Evolutionary conservation across 306 rosid species (phyloP).

Genomic region (Nissolia schottii): DNA sequence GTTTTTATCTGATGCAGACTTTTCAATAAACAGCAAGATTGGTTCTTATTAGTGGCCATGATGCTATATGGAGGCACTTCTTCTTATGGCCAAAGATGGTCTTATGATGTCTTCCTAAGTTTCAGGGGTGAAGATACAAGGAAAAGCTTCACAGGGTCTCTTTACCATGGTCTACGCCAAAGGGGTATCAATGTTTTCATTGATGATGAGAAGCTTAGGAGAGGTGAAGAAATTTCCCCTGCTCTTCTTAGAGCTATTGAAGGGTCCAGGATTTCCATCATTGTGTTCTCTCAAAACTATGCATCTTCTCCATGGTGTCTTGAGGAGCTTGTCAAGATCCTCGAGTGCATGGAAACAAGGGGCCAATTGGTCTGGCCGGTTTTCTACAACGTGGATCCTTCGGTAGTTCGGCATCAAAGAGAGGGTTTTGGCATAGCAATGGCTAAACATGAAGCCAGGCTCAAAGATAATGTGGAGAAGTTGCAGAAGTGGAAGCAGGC

Average conservation of each 20-base stretch:
- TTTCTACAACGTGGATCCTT: conserved; percentile 44
- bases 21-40: not conserved
- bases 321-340: conserved; percentile 39
- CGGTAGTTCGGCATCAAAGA: conserved; percentile 29
- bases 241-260: conserved; percentile 41
- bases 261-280: conserved; percentile 38
- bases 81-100: conserved; percentile 17
- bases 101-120: conserved; percentile 44
- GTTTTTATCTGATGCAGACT: no score
- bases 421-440: conserved; percentile 14
- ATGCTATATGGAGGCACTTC: not conserved
- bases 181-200: conserved; percentile 34
- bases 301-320: conserved; percentile 40
- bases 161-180: conserved; percentile 29
- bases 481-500: conserved; percentile 35
- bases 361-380: conserved; percentile 39
- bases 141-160: conserved; percentile 27
- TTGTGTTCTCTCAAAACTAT: conserved; percentile 43
- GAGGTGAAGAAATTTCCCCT: conserved; percentile 26
- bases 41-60: not conserved
- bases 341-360: conserved; percentile 16
- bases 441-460: conserved; percentile 19
- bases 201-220: conserved; percentile 21
- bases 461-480: not conserved
- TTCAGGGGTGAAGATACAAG: conserved; percentile 38